These are phyloP conservation scores for Trichopus zeylanicus DNA, from an alignment of 116 monocot genomes.

Conservation along the genomic window DNA sequence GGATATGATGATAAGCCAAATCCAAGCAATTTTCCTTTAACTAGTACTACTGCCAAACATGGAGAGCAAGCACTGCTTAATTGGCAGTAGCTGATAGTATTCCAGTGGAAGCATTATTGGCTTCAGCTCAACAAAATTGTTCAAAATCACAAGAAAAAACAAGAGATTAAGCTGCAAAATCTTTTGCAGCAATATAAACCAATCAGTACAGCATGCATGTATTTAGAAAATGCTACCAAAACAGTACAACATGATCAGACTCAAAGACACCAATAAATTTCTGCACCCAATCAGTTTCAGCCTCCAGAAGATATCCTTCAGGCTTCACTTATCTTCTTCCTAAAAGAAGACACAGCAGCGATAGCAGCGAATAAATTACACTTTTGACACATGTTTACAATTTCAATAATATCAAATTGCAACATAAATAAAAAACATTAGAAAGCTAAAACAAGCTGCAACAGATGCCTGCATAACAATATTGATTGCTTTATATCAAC, in stretches of 20 bases:
- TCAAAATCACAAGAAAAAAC: too few relatives aligned
- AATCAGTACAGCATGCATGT: background rate
- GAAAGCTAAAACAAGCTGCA: background rate
- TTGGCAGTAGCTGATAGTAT: too few relatives aligned
- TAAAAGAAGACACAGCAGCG: background rate
- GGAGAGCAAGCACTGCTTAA: too few relatives aligned
- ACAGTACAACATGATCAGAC: background rate
- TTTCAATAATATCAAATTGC: background rate
- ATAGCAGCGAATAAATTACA: background rate
- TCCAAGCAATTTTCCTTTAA: too few relatives aligned
- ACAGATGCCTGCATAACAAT: background rate
- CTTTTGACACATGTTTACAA: background rate
- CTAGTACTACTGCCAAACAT: too few relatives aligned
- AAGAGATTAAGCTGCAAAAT: too few relatives aligned
- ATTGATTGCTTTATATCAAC: too few relatives aligned
- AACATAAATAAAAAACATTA: background rate
- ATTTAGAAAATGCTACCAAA: background rate
- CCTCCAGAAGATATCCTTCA: background rate
- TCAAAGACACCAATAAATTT: background rate
- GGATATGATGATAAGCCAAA: too few relatives aligned
- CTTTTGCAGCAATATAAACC: background rate
- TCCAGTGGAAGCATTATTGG: too few relatives aligned
- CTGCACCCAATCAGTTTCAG: slow-evolving; percentile 1
- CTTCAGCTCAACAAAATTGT: too few relatives aligned
- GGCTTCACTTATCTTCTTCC: background rate